Conservation (phyloP, 306 rosid species). For the Begonia masoniana region DNA sequence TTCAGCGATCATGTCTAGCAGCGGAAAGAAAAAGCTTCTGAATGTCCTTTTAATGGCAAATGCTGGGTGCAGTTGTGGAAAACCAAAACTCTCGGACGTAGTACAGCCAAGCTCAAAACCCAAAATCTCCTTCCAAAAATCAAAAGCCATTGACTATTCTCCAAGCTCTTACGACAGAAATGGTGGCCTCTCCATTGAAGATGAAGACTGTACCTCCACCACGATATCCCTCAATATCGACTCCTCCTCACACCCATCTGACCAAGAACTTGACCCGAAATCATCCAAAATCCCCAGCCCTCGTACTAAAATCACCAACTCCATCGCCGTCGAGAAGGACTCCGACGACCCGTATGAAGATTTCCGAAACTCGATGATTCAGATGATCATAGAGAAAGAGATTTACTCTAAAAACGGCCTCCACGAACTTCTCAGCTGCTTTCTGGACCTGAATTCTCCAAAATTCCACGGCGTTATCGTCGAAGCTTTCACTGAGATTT, state of each 20-base stretch:
- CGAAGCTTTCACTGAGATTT: slow-evolving; percentile 73
- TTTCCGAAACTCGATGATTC: slow-evolving; percentile 71
- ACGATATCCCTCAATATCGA: not conserved
- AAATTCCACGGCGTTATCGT: slow-evolving; percentile 59
- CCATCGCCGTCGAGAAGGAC: slow-evolving; percentile 76
- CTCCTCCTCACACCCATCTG: not conserved
- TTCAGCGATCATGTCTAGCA: too few relatives aligned
- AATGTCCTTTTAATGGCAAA: not conserved
- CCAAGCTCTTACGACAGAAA: not conserved
- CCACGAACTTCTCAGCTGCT: slow-evolving; percentile 65
- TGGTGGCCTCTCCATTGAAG: slow-evolving; percentile 2
- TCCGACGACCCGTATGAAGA: slow-evolving; percentile 79
- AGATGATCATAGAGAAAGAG: slow-evolving; percentile 77
- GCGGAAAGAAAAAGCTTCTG: not conserved
- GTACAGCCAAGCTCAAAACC: slow-evolving; percentile 2
- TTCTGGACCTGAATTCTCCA: slow-evolving; percentile 73
- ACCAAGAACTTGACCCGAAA: not conserved
- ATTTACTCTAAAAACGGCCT: slow-evolving; percentile 59
- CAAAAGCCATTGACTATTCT: not conserved
- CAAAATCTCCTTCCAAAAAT: not conserved
- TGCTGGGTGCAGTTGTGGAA: slow-evolving; percentile 2
- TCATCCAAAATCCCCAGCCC: slow-evolving; percentile 3
- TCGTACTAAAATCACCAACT: slow-evolving; percentile 11
- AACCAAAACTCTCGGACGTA: slow-evolving; percentile 5
- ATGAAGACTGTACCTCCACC: slow-evolving; percentile 6